A percentile compares a stretch with the other conserved stretches of the same genome.
These are phyloP conservation scores for Canna indica DNA, from an alignment of 176 grass and related monocot species.

Conservation along the genomic window DNA sequence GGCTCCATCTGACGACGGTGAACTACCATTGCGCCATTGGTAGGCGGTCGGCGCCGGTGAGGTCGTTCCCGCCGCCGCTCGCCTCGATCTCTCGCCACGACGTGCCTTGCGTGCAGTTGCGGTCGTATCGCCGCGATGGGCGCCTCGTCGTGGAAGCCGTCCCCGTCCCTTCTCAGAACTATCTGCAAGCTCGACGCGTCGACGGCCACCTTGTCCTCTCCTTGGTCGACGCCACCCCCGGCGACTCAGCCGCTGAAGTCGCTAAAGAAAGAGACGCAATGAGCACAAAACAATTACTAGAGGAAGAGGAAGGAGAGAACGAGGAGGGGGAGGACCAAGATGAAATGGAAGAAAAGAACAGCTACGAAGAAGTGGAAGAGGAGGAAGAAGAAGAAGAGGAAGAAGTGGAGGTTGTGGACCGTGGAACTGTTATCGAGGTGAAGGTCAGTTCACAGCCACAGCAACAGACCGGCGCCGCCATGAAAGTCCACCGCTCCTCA, in stretches of 20 bases:
- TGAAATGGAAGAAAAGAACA: slow-evolving; percentile 27
- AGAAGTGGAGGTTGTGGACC: slow-evolving; percentile 45
- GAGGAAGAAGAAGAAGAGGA: slow-evolving; percentile 38
- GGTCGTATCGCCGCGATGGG: slow-evolving; percentile 49
- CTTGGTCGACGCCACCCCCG: slow-evolving; percentile 56
- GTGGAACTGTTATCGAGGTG: slow-evolving; percentile 76
- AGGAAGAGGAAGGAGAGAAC: slow-evolving; percentile 18
- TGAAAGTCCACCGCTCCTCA: slow-evolving; percentile 56
- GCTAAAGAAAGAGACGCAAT: not conserved
- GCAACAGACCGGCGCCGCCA: slow-evolving; percentile 19
- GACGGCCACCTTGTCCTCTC: slow-evolving; percentile 58
- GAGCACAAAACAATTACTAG: not conserved
- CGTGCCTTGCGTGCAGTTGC: slow-evolving; percentile 67
- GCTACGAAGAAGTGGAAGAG: slow-evolving; percentile 25
- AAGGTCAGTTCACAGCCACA: slow-evolving; percentile 88
- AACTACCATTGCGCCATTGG: slow-evolving; percentile 64
- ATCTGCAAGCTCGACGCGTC: slow-evolving; percentile 59
- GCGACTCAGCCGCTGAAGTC: slow-evolving; percentile 12
- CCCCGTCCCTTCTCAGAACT: slow-evolving; percentile 51
- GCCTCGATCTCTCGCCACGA: slow-evolving; percentile 60
- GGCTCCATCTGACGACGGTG: slow-evolving; percentile 34
- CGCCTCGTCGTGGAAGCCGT: slow-evolving; percentile 71
- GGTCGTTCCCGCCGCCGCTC: slow-evolving; percentile 61
- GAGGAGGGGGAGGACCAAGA: slow-evolving; percentile 22
- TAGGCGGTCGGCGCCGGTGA: slow-evolving; percentile 15